Percentiles rank a stretch among this genome's conserved stretches.
These are phyloP conservation scores for Aspergillus caelatus DNA, from an alignment of 2,329 filamentous ascomycete species.

Conservation along the genomic window DNA sequence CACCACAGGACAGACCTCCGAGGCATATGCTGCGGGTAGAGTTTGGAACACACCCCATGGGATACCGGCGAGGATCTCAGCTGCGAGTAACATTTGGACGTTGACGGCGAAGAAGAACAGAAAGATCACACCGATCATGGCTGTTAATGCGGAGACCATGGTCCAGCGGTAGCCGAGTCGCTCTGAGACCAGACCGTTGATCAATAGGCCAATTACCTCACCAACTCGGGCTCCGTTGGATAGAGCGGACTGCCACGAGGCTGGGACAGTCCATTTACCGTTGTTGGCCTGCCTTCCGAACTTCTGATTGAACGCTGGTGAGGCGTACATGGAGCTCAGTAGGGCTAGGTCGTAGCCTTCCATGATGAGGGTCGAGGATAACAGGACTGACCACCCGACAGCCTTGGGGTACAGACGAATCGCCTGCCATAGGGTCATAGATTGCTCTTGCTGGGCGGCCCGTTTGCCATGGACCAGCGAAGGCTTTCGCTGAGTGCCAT, in stretches of 20 bases:
- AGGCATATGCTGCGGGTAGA: constrained; percentile 44
- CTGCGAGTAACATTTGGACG: constrained; percentile 46
- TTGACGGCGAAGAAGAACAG: constrained; percentile 52
- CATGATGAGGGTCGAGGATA: constrained; percentile 44
- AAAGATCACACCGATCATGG: constrained; percentile 48
- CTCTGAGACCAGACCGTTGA: constrained; percentile 33
- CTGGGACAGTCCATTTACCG: constrained; percentile 29
- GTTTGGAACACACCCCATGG: constrained; percentile 53
- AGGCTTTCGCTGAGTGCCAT: constrained; percentile 12
- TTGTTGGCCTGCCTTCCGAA: constrained; percentile 27
- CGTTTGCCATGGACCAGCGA: constrained; percentile 25
- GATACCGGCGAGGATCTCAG: constrained; percentile 52
- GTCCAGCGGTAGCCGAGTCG: constrained; percentile 33
- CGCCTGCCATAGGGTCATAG: constrained; percentile 38
- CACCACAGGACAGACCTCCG: constrained; percentile 44
- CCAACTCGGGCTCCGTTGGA: constrained; percentile 25
- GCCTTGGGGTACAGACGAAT: constrained; percentile 37
- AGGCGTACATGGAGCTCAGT: constrained; percentile 37
- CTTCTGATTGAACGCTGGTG: constrained; percentile 33
- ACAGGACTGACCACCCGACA: constrained; percentile 39
- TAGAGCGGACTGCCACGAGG: constrained; percentile 37
- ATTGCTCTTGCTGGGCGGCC: constrained; percentile 37
- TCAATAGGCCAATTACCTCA: constrained; percentile 31
- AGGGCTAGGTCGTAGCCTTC: constrained; percentile 45
- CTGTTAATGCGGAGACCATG: constrained; percentile 37